Evolutionary conservation across 352 stramenopile species (phyloP), one percentile per base, ranked within the genome.

Genomic region (Plasmopara viticola): DNA sequence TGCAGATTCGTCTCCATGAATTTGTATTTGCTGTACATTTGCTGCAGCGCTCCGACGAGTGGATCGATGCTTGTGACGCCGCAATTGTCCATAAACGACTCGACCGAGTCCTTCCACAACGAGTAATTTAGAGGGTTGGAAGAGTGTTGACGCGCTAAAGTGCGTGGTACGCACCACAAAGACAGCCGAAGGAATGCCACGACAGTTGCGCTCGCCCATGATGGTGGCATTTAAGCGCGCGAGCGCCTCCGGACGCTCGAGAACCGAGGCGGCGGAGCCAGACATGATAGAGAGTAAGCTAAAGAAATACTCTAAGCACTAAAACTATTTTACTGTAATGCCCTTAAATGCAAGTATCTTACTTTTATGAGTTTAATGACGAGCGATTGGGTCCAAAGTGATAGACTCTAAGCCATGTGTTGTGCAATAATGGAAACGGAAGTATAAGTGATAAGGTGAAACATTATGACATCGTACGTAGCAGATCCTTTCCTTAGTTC

Each of bases 1-100:
- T 90, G 69, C 53, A 95, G 62, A 62, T 71, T 91, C 41, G 75
- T 86, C 65, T 95, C 86, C 79, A 95, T 93, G 50, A 89, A 88
- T 58, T 94, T 94, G 61, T 95, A 94, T 68, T 95, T 94, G 70
- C 79, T 91, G 64, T 91, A 94, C 56, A 94, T 79, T 52, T 94
- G 81, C 64, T 94, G 81, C 53, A 94, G 64, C 37, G 81, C 74
- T 5, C 78, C 81, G 1, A 94, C 78, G 6, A 94, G 74, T 35
- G 79, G 80, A 49, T 91, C 81, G 51, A 91, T 88, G 17, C 60
- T 63, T 28, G 64, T 59, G 7, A 88, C 68, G 5, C 78, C 79
- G 14, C 78, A 63, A 7, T 64, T 64, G 29, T 47, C 51, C 71
- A 88, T 79, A 59, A 88, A 90, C n/a, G 65, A 41, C 39, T 94